phyloP scores from a whole-genome alignment of 257 asterid species.

The Forsythia viridissima region DNA sequence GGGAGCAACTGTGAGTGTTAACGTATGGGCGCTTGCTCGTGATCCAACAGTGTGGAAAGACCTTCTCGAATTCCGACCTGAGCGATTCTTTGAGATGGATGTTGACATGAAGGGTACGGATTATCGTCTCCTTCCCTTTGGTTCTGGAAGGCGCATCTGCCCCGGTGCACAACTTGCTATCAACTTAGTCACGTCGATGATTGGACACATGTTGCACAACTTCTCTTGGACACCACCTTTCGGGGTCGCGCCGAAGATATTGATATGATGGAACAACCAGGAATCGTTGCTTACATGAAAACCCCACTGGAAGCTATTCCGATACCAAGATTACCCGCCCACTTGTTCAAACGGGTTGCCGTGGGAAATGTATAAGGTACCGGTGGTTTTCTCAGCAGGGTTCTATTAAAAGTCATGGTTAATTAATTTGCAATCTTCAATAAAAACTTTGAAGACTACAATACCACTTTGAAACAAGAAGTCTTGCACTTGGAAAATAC shows the following conservation, averaged over 20 bases:
- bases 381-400: not conserved
- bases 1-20: conserved; percentile 72
- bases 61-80: conserved; percentile 74
- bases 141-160: conserved; percentile 81
- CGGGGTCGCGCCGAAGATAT: conserved; percentile 61
- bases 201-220: conserved; percentile 77
- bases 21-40: conserved; percentile 80
- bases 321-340: conserved; percentile 59
- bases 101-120: conserved; percentile 86
- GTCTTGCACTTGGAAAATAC: too few relatives aligned
- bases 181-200: conserved; percentile 56
- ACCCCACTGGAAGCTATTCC: conserved; percentile 62
- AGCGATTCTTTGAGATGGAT: conserved; percentile 74
- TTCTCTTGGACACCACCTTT: conserved; percentile 56
- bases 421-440: too few relatives aligned
- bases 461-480: too few relatives aligned
- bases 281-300: conserved; percentile 73
- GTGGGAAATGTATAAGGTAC: conserved; percentile 42
- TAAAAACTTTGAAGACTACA: too few relatives aligned
- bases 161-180: conserved; percentile 82
- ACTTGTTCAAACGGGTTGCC: conserved; percentile 60
- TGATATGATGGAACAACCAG: conserved; percentile 87
- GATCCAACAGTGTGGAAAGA: conserved; percentile 71
- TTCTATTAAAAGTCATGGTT: too few relatives aligned
- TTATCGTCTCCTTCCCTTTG: conserved; percentile 70